These are phyloP conservation scores for Phoenix roebelenii DNA, from an alignment of 176 grass and related monocot genomes.

Conservation along the genomic window DNA sequence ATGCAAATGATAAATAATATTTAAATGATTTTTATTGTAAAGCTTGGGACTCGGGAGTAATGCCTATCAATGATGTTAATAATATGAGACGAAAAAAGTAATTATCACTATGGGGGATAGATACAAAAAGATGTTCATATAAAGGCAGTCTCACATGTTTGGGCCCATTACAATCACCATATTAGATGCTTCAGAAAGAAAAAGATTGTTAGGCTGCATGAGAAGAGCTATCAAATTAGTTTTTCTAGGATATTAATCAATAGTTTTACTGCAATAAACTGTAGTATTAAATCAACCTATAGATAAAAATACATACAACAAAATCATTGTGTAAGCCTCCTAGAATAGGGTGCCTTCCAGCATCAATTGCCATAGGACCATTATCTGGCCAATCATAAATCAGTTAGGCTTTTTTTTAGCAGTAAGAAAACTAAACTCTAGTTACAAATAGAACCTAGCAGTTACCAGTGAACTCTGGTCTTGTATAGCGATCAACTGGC, in stretches of 20 bases:
- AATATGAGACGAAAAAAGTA: background rate
- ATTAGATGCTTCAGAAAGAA: conserved; percentile 97
- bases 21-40: background rate
- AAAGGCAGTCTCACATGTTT: conserved; percentile 61
- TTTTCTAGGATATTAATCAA: too few relatives aligned
- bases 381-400: conserved; percentile 39
- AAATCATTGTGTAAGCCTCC: conserved; percentile 76
- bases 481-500: conserved; percentile 62
- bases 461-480: conserved; percentile 78
- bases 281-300: too few relatives aligned
- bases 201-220: conserved; percentile 79
- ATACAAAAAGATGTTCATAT: too few relatives aligned
- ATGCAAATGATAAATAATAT: too few relatives aligned
- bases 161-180: conserved; percentile 91
- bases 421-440: background rate
- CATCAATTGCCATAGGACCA: conserved; percentile 95
- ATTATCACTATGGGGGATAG: too few relatives aligned
- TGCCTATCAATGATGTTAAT: conserved; percentile 4
- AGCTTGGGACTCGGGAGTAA: background rate
- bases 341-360: conserved; percentile 83
- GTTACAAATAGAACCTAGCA: background rate
- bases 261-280: too few relatives aligned
- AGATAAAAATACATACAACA: conserved; percentile 40
- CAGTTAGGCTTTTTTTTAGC: background rate
- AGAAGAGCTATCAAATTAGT: background rate